These are phyloP conservation scores for Starmerella riodocensis DNA, from an alignment of 805 yeast species.

Conservation along the genomic window DNA sequence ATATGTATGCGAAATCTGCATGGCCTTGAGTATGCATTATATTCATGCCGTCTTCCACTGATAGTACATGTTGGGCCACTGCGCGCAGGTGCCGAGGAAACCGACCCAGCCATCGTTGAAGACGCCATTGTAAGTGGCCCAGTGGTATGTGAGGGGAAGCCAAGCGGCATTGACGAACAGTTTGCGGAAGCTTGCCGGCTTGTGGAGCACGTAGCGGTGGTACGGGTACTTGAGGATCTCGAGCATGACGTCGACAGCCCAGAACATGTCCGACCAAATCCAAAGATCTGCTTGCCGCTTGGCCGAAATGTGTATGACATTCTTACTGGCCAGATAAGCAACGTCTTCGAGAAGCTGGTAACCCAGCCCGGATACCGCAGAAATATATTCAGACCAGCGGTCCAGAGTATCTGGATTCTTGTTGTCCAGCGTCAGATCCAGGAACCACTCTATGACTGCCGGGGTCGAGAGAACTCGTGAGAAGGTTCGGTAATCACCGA, in stretches of 20 bases:
- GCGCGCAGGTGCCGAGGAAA: constrained; percentile 29
- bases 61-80: constrained; percentile 16
- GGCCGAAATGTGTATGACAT: constrained; percentile 25
- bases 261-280: constrained; percentile 28
- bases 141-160: constrained; percentile 33
- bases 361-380: constrained; percentile 27
- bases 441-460: constrained; percentile 29
- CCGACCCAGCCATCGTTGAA: constrained; percentile 28
- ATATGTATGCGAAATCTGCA: too few relatives aligned
- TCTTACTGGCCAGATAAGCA: constrained; percentile 30
- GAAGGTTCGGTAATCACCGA: constrained; percentile 27
- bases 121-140: constrained; percentile 30
- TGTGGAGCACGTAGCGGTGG: constrained; percentile 14
- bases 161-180: constrained; percentile 30
- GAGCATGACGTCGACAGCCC: constrained; percentile 31
- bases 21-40: too few relatives aligned
- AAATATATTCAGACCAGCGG: constrained; percentile 25
- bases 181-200: constrained; percentile 15
- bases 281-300: constrained; percentile 26
- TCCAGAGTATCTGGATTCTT: constrained; percentile 25
- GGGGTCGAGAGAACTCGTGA: constrained; percentile 30
- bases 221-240: constrained; percentile 24
- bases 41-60: constrained; percentile 9
- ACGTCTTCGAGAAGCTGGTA: constrained; percentile 33
- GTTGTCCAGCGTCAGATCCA: constrained; percentile 23